Evolutionary conservation across 371 early-diverging fungal genomes (phyloP).

Genomic region (Quaeritorhiza haematococci): DNA sequence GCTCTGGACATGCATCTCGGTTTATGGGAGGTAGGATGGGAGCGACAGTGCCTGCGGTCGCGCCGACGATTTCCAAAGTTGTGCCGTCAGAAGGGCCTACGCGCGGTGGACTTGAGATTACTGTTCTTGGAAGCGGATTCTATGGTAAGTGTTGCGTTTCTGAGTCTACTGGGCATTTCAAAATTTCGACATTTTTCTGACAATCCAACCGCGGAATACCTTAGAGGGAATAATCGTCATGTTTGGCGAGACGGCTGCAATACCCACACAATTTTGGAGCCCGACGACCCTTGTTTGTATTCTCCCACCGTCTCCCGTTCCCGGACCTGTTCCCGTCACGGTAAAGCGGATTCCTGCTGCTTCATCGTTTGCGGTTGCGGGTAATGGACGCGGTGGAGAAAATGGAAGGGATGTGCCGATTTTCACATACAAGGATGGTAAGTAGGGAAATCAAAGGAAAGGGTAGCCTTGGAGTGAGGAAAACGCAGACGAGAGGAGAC

Average conservation of each 20-base stretch:
- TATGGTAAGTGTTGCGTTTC: too few species aligned
- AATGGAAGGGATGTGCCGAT: not conserved
- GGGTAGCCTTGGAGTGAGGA: conserved; percentile 3
- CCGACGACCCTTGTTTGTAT: conserved; percentile 70
- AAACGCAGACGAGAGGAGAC: conserved; percentile 14
- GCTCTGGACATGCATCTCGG: too few species aligned
- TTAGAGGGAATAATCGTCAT: conserved; percentile 61
- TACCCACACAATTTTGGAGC: conserved; percentile 61
- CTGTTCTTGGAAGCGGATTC: conserved; percentile 71
- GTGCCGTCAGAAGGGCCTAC: conserved; percentile 76
- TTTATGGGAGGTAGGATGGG: too few species aligned
- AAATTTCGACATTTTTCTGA: not conserved
- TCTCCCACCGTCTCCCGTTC: conserved; percentile 64
- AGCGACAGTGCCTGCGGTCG: too few species aligned
- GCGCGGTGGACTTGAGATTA: conserved; percentile 72
- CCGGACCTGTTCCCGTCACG: conserved; percentile 69
- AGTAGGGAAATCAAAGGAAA: not conserved
- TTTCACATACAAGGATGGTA: conserved; percentile 44
- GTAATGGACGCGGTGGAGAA: not conserved
- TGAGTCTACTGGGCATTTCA: too few species aligned
- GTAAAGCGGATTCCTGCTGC: conserved; percentile 51
- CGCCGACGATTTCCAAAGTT: too few species aligned
- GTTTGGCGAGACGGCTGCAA: conserved; percentile 69
- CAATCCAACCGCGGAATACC: not conserved
- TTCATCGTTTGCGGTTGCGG: not conserved